A percentile compares a stretch with the other conserved stretches of the same genome.
Evolutionary conservation across 768 basidiomycete genomes (phyloP).

Genomic region (Lactarius akahatsu): DNA sequence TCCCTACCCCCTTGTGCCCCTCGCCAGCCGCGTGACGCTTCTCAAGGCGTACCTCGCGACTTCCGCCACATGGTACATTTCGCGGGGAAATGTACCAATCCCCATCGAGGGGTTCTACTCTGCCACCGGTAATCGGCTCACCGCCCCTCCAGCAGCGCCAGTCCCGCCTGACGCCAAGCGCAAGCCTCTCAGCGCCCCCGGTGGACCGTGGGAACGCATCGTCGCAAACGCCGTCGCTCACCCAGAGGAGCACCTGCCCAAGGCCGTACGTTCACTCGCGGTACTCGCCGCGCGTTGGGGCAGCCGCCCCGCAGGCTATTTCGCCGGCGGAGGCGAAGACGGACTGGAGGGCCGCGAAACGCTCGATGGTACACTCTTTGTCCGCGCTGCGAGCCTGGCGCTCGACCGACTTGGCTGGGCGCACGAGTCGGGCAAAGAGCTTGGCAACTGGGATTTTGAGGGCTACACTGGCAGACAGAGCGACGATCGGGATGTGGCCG

Average conservation of each 20-base stretch:
- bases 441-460: constrained; percentile 12
- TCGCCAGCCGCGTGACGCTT: constrained; percentile 48
- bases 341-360: constrained; percentile 50
- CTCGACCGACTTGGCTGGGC: constrained; percentile 35
- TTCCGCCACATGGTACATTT: constrained; percentile 53
- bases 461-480: background rate
- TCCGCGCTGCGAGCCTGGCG: constrained; percentile 55
- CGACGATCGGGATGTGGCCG: background rate
- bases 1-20: constrained; percentile 33
- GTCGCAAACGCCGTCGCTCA: constrained; percentile 53
- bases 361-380: constrained; percentile 63
- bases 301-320: constrained; percentile 37
- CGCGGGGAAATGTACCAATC: constrained; percentile 53
- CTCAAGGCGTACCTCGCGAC: constrained; percentile 59
- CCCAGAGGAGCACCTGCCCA: constrained; percentile 57
- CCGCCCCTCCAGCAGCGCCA: constrained; percentile 33
- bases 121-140: constrained; percentile 24
- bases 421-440: constrained; percentile 20
- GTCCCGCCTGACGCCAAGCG: constrained; percentile 24
- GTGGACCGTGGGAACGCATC: constrained; percentile 53
- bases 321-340: constrained; percentile 29
- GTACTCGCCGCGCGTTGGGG: constrained; percentile 50
- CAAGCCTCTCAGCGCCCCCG: constrained; percentile 20
- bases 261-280: constrained; percentile 50
- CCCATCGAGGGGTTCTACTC: constrained; percentile 52